Percentiles rank a stretch among this genome's conserved stretches.
phyloP scores from a whole-genome alignment of 345 rosid genomes.

The Gynandropsis gynandra region DNA sequence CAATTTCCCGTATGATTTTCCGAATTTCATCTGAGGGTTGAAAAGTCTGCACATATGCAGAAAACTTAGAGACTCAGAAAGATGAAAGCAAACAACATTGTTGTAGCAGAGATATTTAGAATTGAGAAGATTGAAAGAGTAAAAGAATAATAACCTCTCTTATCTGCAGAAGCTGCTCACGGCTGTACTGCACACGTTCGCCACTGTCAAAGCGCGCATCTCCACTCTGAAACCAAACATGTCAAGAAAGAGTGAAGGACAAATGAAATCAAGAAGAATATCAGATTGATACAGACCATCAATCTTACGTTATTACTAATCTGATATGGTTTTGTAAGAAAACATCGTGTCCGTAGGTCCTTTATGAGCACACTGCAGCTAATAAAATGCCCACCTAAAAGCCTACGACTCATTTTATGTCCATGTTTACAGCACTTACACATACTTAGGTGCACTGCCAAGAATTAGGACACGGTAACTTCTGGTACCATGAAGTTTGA shows the following conservation, averaged over 20 bases:
- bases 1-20: slow-evolving; percentile 55
- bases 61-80: slow-evolving; percentile 7
- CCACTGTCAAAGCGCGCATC: slow-evolving; percentile 46
- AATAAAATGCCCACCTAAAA: slow-evolving; percentile 30
- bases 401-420: slow-evolving; percentile 14
- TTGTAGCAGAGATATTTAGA: too few relatives aligned
- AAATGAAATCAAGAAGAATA: neutral
- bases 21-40: slow-evolving; percentile 51
- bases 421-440: slow-evolving; percentile 34
- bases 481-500: neutral
- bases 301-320: too few relatives aligned
- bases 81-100: neutral
- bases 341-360: slow-evolving; percentile 17
- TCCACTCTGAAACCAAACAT: slow-evolving; percentile 29
- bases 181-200: slow-evolving; percentile 52
- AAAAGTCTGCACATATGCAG: slow-evolving; percentile 27
- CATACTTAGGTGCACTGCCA: slow-evolving; percentile 28
- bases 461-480: slow-evolving; percentile 32
- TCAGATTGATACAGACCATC: neutral
- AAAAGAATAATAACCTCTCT: too few relatives aligned
- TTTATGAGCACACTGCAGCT: slow-evolving; percentile 29
- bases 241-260: slow-evolving; percentile 1
- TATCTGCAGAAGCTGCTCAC: slow-evolving; percentile 63
- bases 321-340: neutral
- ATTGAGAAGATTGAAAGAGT: too few relatives aligned